Base-by-base conservation (phyloP, 306 rosid genomes). In the Lablab purpureus region DNA sequence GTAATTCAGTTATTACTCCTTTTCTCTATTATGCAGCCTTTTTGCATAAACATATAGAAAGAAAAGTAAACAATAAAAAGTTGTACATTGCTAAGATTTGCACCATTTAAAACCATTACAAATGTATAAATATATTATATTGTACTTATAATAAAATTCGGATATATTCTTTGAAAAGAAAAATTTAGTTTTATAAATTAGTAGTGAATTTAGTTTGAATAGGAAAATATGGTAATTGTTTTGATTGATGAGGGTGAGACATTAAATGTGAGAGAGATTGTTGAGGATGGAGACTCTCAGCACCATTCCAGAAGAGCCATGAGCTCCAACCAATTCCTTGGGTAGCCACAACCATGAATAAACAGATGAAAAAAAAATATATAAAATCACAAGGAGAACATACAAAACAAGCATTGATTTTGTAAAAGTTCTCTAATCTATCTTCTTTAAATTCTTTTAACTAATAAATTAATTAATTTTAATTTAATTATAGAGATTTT, bases 191-290 rank as follows among this genome's bases (percentile, higher is more conserved):
- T 40, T 63, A 4, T 75, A 40, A 71, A 72, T 68, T 65, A 34
- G 34, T 74, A 60, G 64, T 27, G 13, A 30, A n/a, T 47, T 67
- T 56, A 51, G 6, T 36, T 55, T 19, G 45, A n/a, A 32, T 22
- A 21, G 64, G 28, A 67, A 56, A 60, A 62, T 22, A 36, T 12
- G 0, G 2, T 51, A 12, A 51, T 30, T 3, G 17, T 58, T 73
- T 41, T 32, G 10, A 12, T 80, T 64, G 67, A 22, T 45, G 58
- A 67, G 40, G 11, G 50, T 13, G 49, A 69, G 43, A 12, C 59
- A 69, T 59, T 69, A 69, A 45, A 75, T 49, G 50, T 41, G 74
- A 79, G 43, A 14, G 52, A 81, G 77, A 83, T 83, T 73, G 52
- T 73, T 78, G 11, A 51, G 41, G 67, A 68, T 59, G 67, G 69